phyloP scores from a whole-genome alignment of 495 filamentous ascomycete species.

The Glarea lozoyensis region DNA sequence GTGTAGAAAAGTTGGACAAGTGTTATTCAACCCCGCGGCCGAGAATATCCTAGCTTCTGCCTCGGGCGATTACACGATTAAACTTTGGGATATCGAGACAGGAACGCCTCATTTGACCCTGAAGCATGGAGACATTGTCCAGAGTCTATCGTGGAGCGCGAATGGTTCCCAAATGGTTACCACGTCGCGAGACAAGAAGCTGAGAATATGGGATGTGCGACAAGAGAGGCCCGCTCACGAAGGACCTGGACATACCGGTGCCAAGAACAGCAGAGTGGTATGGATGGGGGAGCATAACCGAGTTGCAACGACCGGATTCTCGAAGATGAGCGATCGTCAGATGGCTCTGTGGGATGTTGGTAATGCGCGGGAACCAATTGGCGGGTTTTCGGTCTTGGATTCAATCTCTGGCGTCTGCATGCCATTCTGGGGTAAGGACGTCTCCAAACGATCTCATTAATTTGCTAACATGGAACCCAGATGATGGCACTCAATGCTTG shows the following conservation, averaged over 20 bases:
- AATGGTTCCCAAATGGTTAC: constrained; percentile 84
- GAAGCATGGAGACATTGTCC: constrained; percentile 82
- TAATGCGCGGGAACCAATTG: constrained; percentile 68
- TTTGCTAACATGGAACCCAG: constrained; percentile 30
- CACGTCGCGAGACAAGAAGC: constrained; percentile 95
- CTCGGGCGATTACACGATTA: constrained; percentile 91
- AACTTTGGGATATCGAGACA: constrained; percentile 90
- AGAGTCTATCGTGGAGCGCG: constrained; percentile 92
- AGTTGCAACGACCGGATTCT: constrained; percentile 93
- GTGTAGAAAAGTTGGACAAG: constrained; percentile 84
- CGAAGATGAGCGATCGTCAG: constrained; percentile 95
- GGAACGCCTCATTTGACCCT: constrained; percentile 62
- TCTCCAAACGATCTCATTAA: background rate
- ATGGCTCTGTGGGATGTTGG: constrained; percentile 92
- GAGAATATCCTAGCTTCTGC: constrained; percentile 92
- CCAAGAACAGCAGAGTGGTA: constrained; percentile 91
- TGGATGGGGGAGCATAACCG: constrained; percentile 96
- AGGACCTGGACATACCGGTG: constrained; percentile 75
- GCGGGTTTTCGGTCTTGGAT: constrained; percentile 79
- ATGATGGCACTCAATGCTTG: constrained; percentile 85
- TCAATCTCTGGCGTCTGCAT: constrained; percentile 96
- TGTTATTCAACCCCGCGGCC: constrained; percentile 93
- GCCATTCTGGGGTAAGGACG: constrained; percentile 84
- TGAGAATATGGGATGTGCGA: constrained; percentile 92
- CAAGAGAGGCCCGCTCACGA: constrained; percentile 85